Percentiles rank a stretch among this genome's conserved stretches.
Conservation (phyloP, 768 basidiomycete species). For the Clavaria fumosa region DNA sequence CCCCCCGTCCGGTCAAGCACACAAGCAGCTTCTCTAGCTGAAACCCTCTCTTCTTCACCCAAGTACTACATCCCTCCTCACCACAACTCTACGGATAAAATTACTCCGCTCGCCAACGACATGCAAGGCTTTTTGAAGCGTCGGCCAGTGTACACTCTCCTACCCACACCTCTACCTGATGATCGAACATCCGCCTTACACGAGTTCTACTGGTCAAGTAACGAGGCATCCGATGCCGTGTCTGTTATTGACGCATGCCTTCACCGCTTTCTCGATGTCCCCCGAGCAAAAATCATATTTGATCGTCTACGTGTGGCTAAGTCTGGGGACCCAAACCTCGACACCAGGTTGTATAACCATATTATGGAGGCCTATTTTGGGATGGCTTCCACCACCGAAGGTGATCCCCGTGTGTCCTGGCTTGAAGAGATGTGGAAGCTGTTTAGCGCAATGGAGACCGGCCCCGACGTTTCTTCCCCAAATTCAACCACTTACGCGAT, state of each 20-base stretch:
- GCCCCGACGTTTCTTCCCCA: conserved; percentile 30
- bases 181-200: conserved; percentile 25
- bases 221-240: conserved; percentile 49
- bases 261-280: conserved; percentile 56
- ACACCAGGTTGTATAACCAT: conserved; percentile 45
- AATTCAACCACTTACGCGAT: conserved; percentile 49
- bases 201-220: conserved; percentile 46
- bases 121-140: conserved; percentile 37
- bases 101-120: conserved; percentile 15
- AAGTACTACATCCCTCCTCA: conserved; percentile 23
- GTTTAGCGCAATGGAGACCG: conserved; percentile 39
- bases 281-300: conserved; percentile 63
- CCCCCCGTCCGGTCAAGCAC: too few relatives aligned
- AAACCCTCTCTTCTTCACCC: conserved; percentile 20
- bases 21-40: conserved; percentile 34
- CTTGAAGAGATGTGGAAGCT: conserved; percentile 44
- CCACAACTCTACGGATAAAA: conserved; percentile 8
- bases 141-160: conserved; percentile 34
- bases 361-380: conserved; percentile 50
- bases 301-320: conserved; percentile 33
- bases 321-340: conserved; percentile 18
- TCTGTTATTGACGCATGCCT: conserved; percentile 78
- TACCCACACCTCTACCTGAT: conserved; percentile 52
- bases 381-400: conserved; percentile 36
- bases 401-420: conserved; percentile 35